Evolutionary conservation across 2,329 filamentous ascomycete genomes (phyloP).

Genomic region (Colletotrichum melonis): DNA sequence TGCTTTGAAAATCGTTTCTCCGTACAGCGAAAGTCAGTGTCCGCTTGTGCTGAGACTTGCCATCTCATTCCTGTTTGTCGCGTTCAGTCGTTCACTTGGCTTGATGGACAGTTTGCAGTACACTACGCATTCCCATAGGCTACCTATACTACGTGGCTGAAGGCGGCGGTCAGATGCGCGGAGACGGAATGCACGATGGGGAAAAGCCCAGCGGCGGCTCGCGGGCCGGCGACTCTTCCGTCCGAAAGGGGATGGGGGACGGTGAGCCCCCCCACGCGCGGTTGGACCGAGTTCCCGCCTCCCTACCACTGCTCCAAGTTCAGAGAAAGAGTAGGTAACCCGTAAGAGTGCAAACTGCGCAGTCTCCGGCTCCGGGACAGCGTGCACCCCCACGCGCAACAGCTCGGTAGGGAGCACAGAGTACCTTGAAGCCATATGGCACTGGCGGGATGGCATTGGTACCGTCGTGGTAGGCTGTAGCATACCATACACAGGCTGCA

Average conservation of each 20-base stretch:
- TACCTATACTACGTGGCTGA: neutral
- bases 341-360: neutral
- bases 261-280: too few species aligned
- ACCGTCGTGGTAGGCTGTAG: too few species aligned
- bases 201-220: neutral
- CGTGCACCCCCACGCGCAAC: neutral
- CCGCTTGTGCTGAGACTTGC: too few species aligned
- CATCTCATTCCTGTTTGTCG: too few species aligned
- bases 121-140: too few species aligned
- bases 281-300: neutral
- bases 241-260: neutral
- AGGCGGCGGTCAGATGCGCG: neutral
- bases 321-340: too few species aligned
- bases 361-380: neutral
- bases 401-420: neutral
- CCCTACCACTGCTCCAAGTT: too few species aligned
- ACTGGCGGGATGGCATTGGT: neutral
- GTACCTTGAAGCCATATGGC: neutral
- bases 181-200: neutral
- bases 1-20: too few species aligned
- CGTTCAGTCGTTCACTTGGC: too few species aligned
- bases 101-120: too few species aligned
- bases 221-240: slow-evolving; percentile 1
- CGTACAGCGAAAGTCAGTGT: too few species aligned
- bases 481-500: neutral